Conservation (phyloP, 768 basidiomycete genomes). For the Lactarius indigo region DNA sequence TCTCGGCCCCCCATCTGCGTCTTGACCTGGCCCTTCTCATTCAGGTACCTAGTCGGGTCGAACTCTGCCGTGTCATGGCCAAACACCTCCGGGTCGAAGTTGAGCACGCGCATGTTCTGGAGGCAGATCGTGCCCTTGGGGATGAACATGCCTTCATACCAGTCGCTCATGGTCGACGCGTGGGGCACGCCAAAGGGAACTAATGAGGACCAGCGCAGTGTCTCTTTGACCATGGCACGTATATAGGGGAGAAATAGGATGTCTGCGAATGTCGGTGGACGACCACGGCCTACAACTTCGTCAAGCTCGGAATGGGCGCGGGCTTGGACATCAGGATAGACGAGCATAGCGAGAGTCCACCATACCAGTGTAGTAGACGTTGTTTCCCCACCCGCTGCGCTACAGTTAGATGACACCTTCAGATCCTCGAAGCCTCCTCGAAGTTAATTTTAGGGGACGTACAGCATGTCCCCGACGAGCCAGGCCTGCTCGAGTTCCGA, state of each 20-base stretch:
- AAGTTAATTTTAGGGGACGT: too few species aligned
- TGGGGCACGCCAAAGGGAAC: slow-evolving; percentile 25
- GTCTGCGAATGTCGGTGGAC: slow-evolving; percentile 39
- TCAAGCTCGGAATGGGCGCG: slow-evolving; percentile 44
- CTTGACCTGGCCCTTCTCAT: slow-evolving; percentile 1
- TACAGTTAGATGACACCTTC: not conserved
- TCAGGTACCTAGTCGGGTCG: not conserved
- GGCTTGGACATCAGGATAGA: slow-evolving; percentile 36
- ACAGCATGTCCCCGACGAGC: slow-evolving; percentile 21
- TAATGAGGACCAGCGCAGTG: slow-evolving; percentile 29
- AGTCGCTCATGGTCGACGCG: not conserved
- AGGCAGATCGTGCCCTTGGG: slow-evolving; percentile 13
- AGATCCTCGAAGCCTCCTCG: not conserved
- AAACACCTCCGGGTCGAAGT: not conserved
- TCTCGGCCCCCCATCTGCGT: slow-evolving; percentile 27
- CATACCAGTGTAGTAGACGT: slow-evolving; percentile 28
- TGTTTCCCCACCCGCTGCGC: not conserved
- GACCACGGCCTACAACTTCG: slow-evolving; percentile 32
- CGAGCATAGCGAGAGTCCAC: slow-evolving; percentile 41
- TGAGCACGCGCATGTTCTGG: slow-evolving; percentile 7
- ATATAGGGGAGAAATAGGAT: slow-evolving; percentile 36
- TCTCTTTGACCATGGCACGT: slow-evolving; percentile 37
- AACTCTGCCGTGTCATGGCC: not conserved
- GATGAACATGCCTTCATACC: slow-evolving; percentile 20
- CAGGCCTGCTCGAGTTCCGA: slow-evolving; percentile 18